Evolutionary conservation across 2,329 filamentous ascomycete genomes (phyloP).

Genomic region (Aspergillus bombycis): DNA sequence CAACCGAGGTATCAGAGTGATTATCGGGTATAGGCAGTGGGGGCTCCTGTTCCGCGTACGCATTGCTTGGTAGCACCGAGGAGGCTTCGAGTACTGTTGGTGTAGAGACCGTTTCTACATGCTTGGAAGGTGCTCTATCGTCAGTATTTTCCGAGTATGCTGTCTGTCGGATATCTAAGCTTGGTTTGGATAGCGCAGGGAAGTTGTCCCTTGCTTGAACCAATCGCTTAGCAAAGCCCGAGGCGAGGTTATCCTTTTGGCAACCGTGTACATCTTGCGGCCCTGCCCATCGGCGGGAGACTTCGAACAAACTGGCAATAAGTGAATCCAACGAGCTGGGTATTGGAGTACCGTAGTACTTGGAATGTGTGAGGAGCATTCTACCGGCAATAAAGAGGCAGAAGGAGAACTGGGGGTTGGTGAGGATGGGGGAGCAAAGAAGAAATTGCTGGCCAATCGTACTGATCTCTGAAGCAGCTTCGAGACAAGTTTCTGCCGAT

Average conservation of each 20-base stretch:
- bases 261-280: conserved; percentile 9
- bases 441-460: conserved; percentile 50
- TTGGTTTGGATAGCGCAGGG: conserved; percentile 1
- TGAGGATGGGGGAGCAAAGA: conserved; percentile 31
- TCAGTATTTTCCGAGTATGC: conserved; percentile 22
- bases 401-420: conserved; percentile 47
- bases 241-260: conserved; percentile 20
- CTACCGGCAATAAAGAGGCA: conserved; percentile 51
- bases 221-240: conserved; percentile 24
- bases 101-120: not conserved
- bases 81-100: not conserved
- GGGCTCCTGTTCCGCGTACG: not conserved
- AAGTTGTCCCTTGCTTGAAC: conserved; percentile 17
- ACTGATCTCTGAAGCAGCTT: conserved; percentile 50
- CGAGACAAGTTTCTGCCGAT: conserved; percentile 54
- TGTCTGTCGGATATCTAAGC: conserved; percentile 25
- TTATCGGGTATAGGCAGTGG: not conserved
- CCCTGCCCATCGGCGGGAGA: conserved; percentile 44
- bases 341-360: conserved; percentile 35
- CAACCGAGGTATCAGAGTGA: conserved; percentile 8
- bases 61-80: not conserved
- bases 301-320: conserved; percentile 37
- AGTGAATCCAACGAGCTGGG: conserved; percentile 37
- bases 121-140: not conserved
- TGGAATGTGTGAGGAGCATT: conserved; percentile 44